Conservation (phyloP, 257 asterid species). For the Solanum habrochaites region DNA sequence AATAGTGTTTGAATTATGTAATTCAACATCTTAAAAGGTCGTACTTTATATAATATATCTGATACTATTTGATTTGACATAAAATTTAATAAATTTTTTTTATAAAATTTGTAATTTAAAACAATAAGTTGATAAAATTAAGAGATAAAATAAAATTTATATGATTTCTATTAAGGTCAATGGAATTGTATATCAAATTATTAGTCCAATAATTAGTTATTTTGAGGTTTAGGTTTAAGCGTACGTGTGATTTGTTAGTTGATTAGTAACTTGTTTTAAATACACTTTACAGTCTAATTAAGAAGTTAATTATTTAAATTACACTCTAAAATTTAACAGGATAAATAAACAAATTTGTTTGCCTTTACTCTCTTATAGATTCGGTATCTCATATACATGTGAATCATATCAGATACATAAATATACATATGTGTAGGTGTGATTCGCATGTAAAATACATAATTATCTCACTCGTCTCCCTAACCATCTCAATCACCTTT, state of each 20-base stretch:
- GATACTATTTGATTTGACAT: neutral
- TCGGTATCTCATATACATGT: neutral
- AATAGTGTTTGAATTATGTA: neutral
- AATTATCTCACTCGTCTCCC: neutral
- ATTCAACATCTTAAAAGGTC: neutral
- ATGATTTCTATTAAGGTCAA: neutral
- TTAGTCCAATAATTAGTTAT: neutral
- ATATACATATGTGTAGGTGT: too few species aligned
- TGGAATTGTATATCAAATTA: neutral
- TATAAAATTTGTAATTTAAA: too few species aligned
- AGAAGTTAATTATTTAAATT: too few species aligned
- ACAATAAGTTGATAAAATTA: neutral
- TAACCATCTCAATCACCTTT: neutral
- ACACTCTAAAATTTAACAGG: too few species aligned
- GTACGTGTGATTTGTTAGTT: neutral
- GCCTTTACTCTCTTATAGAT: too few species aligned
- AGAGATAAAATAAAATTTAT: neutral
- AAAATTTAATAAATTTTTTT: too few species aligned
- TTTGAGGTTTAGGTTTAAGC: neutral
- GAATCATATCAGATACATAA: neutral
- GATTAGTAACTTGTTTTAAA: neutral
- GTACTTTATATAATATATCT: fast-evolving
- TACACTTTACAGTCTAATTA: too few species aligned
- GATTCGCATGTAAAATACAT: too few species aligned
- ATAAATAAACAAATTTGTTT: too few species aligned